These are phyloP conservation scores for Botrytis fragariae DNA, from an alignment of 2,329 filamentous ascomycete species.

Conservation along the genomic window DNA sequence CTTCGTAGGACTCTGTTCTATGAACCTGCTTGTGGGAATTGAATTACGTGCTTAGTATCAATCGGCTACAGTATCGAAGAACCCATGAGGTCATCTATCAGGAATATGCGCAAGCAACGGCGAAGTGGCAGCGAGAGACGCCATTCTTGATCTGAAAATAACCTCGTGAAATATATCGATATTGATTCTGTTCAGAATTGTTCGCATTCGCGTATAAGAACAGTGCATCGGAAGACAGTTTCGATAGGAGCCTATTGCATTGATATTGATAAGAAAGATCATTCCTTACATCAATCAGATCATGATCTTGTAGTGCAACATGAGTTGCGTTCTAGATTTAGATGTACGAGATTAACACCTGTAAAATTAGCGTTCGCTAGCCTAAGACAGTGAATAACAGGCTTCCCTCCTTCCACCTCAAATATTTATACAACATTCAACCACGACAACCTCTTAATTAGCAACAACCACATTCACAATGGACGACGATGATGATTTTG, in stretches of 20 bases:
- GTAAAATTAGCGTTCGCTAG: background rate
- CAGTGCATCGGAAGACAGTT: background rate
- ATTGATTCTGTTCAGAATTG: background rate
- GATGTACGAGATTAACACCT: background rate
- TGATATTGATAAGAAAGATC: too few species aligned
- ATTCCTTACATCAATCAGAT: background rate
- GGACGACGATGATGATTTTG: slow-evolving; percentile 55
- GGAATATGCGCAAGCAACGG: too few species aligned
- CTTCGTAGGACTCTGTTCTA: background rate
- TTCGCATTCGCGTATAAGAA: background rate
- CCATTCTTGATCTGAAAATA: background rate
- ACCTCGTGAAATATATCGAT: background rate
- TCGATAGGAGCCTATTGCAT: background rate
- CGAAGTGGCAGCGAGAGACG: background rate
- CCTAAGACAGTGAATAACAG: background rate
- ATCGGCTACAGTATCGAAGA: background rate
- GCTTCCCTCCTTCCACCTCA: background rate
- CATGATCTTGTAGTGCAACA: background rate
- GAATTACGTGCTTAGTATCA: background rate
- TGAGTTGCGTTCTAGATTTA: background rate
- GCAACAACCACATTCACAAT: slow-evolving; percentile 22
- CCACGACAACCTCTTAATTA: background rate
- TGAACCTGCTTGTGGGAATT: background rate
- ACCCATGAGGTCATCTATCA: background rate
- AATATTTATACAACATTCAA: background rate